Evolutionary conservation across 164 flowering plant genomes (phyloP), one percentile per base, ranked within the genome.

Genomic region (Sedum album): DNA sequence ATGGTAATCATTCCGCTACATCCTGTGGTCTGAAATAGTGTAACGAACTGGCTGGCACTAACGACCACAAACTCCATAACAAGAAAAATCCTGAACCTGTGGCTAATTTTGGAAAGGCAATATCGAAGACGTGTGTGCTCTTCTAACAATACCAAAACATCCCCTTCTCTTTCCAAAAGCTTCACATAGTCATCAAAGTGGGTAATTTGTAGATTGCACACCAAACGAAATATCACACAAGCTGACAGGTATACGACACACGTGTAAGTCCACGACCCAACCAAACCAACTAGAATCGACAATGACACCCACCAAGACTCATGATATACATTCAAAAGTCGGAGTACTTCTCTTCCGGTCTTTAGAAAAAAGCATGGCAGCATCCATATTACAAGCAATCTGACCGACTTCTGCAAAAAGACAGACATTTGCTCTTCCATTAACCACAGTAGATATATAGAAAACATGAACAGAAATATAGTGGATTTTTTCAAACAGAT

Each of bases 61-160:
- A 91, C 91, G 46, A 85, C 79, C 75, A 84, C 70, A 77, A 89
- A 87, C 73, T 78, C 80, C 36, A 88, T 76, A 65, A 93, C 79
- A 68, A 93, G 93, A 79, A 73, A 93, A 17, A 89, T 87, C 42
- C 98, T 79, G 75, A 91, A 93, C 70, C 98, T 79, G 69, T 93
- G 98, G 79, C 97, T 93, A 73, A 93, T 93, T 76, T 89, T 93
- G 41, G 96, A 89, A 9, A 93, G 81, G 73, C 89, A 78, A 71
- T 82, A 71, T 30, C 88, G 76, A 5, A 91, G 77, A 25, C 83
- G 90, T 48, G 77, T 79, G 76, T 91, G 98, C 78, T 89, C 90
- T 69, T 86, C 82, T 38, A 93, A 73, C 26, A 82, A 77, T 60
- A 78, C 70, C 55, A 75, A 67, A 35, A 83, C 80, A 73, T 88